phyloP scores from a whole-genome alignment of 371 early-diverging fungal species.

The Apophysomyces sp. region DNA sequence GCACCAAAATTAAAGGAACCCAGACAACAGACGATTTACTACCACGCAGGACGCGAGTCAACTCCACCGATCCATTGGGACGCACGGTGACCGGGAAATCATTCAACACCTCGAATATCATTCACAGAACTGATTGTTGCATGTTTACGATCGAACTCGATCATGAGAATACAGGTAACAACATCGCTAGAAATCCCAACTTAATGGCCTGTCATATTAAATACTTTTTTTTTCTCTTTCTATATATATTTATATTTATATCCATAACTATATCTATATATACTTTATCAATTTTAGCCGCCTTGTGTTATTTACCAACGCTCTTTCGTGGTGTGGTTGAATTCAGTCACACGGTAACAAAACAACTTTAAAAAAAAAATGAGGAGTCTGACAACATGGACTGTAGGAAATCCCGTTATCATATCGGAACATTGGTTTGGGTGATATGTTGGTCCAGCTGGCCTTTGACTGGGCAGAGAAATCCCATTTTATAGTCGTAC shows the following conservation, averaged over 20 bases:
- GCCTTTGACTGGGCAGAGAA: conserved; percentile 24
- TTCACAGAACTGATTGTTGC: background rate
- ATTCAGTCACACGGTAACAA: conserved; percentile 27
- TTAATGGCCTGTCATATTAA: too few species aligned
- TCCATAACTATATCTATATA: too few species aligned
- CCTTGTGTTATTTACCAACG: conserved; percentile 28
- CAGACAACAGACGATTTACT: background rate
- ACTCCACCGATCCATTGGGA: background rate
- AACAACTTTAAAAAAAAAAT: background rate
- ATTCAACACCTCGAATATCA: background rate
- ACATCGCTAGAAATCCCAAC: too few species aligned
- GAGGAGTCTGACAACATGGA: background rate
- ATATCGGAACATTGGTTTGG: conserved; percentile 22
- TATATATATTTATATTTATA: too few species aligned
- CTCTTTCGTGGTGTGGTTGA: conserved; percentile 19
- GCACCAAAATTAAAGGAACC: background rate
- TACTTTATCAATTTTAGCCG: conserved; percentile 9
- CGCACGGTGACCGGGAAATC: background rate
- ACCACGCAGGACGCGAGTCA: background rate
- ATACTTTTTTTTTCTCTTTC: too few species aligned
- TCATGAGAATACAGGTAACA: background rate
- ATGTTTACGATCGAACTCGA: background rate
- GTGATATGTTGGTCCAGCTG: conserved; percentile 13
- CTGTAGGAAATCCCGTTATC: conserved; percentile 21
- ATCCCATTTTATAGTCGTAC: conserved; percentile 7